phyloP scores from a whole-genome alignment of 2,329 filamentous ascomycete genomes.

The Microthyrium microscopicum region DNA sequence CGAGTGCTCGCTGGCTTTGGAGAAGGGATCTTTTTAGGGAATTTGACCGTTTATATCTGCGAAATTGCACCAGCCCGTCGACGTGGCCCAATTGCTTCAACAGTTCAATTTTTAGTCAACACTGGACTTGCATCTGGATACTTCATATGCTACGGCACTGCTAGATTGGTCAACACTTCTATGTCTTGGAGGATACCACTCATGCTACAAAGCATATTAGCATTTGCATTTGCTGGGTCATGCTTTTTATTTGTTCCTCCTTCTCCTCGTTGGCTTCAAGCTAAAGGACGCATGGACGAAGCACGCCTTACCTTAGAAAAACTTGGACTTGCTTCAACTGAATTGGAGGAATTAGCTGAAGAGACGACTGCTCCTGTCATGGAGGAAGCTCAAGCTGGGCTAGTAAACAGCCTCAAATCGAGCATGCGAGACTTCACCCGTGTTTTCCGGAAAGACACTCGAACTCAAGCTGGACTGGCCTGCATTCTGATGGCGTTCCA shows the following conservation, averaged over 20 bases:
- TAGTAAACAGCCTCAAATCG: constrained; percentile 1
- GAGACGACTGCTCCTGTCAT: constrained; percentile 1
- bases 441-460: constrained; percentile 1
- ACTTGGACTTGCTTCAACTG: constrained; percentile 18
- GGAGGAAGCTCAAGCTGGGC: constrained; percentile 3
- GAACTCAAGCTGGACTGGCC: constrained; percentile 20
- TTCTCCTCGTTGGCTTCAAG: constrained; percentile 40
- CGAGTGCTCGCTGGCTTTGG: constrained; percentile 41
- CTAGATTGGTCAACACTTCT: constrained; percentile 25
- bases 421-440: constrained; percentile 3
- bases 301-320: constrained; percentile 19
- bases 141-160: constrained; percentile 42
- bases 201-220: constrained; percentile 28
- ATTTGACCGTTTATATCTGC: constrained; percentile 40
- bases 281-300: constrained; percentile 28
- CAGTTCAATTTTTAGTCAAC: constrained; percentile 37
- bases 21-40: constrained; percentile 41
- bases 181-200: constrained; percentile 43
- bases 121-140: constrained; percentile 37
- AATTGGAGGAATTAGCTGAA: constrained; percentile 25
- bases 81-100: constrained; percentile 34
- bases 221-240: constrained; percentile 22
- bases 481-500: constrained; percentile 42
- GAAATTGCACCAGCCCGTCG: constrained; percentile 39
- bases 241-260: constrained; percentile 30